phyloP scores from a whole-genome alignment of 1,139 yeast genomes.

The Martiniozyma asiatica region DNA sequence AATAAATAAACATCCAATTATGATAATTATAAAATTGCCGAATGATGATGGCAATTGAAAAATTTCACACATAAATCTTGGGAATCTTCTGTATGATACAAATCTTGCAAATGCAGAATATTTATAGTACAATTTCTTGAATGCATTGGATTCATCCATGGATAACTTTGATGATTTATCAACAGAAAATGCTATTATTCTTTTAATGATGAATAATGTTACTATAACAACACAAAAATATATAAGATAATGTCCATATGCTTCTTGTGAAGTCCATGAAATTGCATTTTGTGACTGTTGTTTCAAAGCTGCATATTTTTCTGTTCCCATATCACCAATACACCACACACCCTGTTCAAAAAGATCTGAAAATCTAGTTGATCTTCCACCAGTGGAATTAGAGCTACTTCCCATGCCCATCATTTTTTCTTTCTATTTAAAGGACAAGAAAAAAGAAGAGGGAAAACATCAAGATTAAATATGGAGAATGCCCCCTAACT shows the following conservation, averaged over 20 bases:
- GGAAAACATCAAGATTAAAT: too few relatives aligned
- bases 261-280: slow-evolving; percentile 29
- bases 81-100: slow-evolving; percentile 38
- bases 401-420: too few relatives aligned
- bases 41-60: slow-evolving; percentile 42
- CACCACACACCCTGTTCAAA: slow-evolving; percentile 33
- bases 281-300: slow-evolving; percentile 27
- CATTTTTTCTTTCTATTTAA: too few relatives aligned
- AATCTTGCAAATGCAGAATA: slow-evolving; percentile 30
- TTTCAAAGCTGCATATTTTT: slow-evolving; percentile 21
- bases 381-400: slow-evolving; percentile 1
- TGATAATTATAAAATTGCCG: slow-evolving; percentile 33
- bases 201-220: slow-evolving; percentile 29
- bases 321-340: slow-evolving; percentile 26
- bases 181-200: slow-evolving; percentile 29
- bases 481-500: too few relatives aligned
- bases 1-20: slow-evolving; percentile 32
- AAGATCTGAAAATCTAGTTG: too few relatives aligned
- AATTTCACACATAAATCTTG: slow-evolving; percentile 24
- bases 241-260: slow-evolving; percentile 34
- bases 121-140: slow-evolving; percentile 14
- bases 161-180: slow-evolving; percentile 18
- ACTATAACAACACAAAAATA: slow-evolving; percentile 33
- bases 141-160: slow-evolving; percentile 6
- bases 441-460: too few relatives aligned